Evolutionary conservation across 2,329 filamentous ascomycete genomes (phyloP), one percentile per base, ranked within the genome.

Genomic region (Hypoxylon sp.): DNA sequence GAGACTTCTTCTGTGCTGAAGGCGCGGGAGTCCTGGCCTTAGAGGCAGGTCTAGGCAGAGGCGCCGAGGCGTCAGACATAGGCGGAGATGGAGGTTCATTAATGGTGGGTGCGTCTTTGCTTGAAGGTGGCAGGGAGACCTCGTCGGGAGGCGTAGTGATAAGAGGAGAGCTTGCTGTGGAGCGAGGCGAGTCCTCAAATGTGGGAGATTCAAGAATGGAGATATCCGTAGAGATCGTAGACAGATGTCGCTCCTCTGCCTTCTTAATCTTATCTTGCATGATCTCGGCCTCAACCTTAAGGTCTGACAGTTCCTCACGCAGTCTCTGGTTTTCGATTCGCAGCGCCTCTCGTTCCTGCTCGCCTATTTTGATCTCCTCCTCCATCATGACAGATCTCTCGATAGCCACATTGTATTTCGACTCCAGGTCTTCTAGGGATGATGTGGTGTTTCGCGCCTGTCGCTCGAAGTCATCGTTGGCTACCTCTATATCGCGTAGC

Each of bases 401-500:
- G 74, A 99, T 97, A 3, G 95, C 90, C 63, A 97, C 89, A 79
- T 98, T 98, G 81, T 96, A 98, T 81, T 98, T 99, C 70, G 92
- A 95, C 82, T 99, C 96, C 80, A 99, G 86, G 78, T 99, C 96
- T 82, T 99, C 96, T 69, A 98, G 88, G 56, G 95, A 98, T 49
- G 95, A 98, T 37, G 94, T 95, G 30, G 95, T 98, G 81, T 98
- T 96, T 75, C 96, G 91, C 73, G 96, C 95, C 83, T 98, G 95
- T 73, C 94, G 91, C 84, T 99, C 96, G 79, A 95, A 98, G 81
- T 99, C 96, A 85, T 99, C 96, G 82, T 98, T 99, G 79, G 93
- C 94, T 61, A 99, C 96, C 82, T 99, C 96, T 75, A 95, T 97
- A 80, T 99, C 96, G 73, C 96, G 91, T 64, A 99, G 84, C 81